Percentiles rank a stretch among this genome's conserved stretches.
Evolutionary conservation across 1,284 basidiomycete species (phyloP).

Genomic region (Rhodofomes roseus): DNA sequence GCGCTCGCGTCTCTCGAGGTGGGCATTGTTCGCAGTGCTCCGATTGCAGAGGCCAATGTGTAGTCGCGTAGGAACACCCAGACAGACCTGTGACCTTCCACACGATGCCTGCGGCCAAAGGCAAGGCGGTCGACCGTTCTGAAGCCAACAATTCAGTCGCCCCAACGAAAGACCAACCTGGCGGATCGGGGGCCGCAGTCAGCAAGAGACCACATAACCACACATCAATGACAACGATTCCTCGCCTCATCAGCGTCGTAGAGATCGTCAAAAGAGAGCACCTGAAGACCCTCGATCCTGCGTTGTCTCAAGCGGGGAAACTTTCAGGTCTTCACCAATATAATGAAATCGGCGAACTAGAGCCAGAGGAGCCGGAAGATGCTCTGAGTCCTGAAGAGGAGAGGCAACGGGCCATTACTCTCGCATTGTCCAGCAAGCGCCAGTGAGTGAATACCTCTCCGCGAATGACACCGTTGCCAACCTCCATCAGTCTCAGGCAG

Average conservation of each 20-base stretch:
- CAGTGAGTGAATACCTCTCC: constrained; percentile 45
- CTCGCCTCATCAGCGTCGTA: constrained; percentile 71
- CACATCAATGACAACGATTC: constrained; percentile 45
- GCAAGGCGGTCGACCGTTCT: not conserved
- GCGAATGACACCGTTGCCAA: not conserved
- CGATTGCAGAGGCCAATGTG: constrained; percentile 1
- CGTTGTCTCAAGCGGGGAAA: constrained; percentile 27
- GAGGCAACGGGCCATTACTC: constrained; percentile 31
- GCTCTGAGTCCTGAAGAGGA: constrained; percentile 27
- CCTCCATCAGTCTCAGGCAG: constrained; percentile 48
- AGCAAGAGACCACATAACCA: constrained; percentile 16
- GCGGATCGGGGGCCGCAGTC: not conserved
- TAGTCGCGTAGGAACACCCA: constrained; percentile 47
- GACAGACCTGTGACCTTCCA: constrained; percentile 59
- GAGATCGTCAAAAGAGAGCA: constrained; percentile 86
- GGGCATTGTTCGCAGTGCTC: not conserved
- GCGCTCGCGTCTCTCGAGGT: constrained; percentile 64
- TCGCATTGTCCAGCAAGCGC: constrained; percentile 45
- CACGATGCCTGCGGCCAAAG: constrained; percentile 47
- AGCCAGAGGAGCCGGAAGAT: constrained; percentile 31
- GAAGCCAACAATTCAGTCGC: not conserved
- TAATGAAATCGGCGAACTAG: constrained; percentile 64
- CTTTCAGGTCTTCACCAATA: constrained; percentile 71
- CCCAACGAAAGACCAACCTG: not conserved
- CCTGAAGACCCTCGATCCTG: constrained; percentile 44